Conservation (phyloP, 305 asterid genomes). For the Solanum hybrid region DNA sequence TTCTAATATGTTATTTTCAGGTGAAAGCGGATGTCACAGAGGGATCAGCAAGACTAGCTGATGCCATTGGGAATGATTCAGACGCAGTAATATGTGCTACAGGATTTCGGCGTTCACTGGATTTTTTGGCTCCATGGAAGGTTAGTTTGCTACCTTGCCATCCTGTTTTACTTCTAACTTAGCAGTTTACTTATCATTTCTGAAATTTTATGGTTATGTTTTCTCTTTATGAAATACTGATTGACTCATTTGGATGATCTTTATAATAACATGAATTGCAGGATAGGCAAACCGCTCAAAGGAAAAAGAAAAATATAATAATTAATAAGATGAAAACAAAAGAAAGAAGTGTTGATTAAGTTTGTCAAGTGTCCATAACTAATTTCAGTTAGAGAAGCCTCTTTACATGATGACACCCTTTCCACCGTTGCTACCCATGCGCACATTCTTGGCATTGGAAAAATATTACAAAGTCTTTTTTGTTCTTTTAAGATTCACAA, state of each 20-base stretch:
- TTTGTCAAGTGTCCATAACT: neutral
- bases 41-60: conserved; percentile 66
- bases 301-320: neutral
- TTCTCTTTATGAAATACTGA: neutral
- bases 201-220: neutral
- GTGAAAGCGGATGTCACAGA: conserved; percentile 93
- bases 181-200: neutral
- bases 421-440: neutral
- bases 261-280: neutral
- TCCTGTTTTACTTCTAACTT: neutral
- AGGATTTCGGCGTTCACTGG: conserved; percentile 79
- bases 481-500: neutral
- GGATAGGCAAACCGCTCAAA: neutral
- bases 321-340: neutral
- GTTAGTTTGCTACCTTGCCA: conserved; percentile 17
- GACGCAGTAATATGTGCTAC: conserved; percentile 95
- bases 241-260: neutral
- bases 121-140: conserved; percentile 88
- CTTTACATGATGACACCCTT: neutral
- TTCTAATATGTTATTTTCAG: conserved; percentile 22
- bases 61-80: conserved; percentile 77
- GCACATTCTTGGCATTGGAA: neutral
- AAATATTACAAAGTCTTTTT: neutral
- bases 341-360: neutral
- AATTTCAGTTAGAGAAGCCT: neutral